Conservation (phyloP, 805 yeast species). For the Pichia nakasei region DNA sequence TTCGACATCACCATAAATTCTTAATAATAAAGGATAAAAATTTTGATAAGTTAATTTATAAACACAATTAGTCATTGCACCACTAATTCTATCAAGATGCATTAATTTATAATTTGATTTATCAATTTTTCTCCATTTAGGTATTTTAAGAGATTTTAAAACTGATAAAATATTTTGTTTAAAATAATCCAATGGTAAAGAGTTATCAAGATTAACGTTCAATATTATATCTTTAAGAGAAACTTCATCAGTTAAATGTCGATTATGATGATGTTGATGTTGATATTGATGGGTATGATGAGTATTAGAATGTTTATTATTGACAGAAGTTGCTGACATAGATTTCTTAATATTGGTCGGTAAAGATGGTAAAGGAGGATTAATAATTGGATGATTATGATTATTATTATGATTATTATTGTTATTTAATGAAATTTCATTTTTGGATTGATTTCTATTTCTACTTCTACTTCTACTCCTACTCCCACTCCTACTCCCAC, state of each 20-base stretch:
- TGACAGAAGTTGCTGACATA: too few species aligned
- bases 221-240: conserved; percentile 22
- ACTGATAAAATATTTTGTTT: conserved; percentile 69
- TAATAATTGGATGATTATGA: too few species aligned
- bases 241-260: not conserved
- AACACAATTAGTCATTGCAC: conserved; percentile 90
- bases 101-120: conserved; percentile 34
- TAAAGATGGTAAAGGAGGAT: too few species aligned
- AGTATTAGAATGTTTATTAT: too few species aligned
- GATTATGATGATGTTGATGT: not conserved
- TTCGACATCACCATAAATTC: conserved; percentile 87
- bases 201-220: conserved; percentile 57
- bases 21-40: conserved; percentile 54
- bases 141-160: conserved; percentile 52
- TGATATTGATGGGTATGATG: not conserved
- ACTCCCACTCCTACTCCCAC: not conserved
- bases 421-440: not conserved
- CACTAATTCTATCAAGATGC: conserved; percentile 61
- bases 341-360: too few species aligned
- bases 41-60: conserved; percentile 47
- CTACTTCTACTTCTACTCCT: conserved; percentile 3
- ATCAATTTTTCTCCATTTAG: conserved; percentile 67
- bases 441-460: not conserved
- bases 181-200: conserved; percentile 76
- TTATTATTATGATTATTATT: not conserved